Percentiles rank a stretch among this genome's conserved stretches.
Evolutionary conservation across 1,284 basidiomycete species (phyloP).

Genomic region (Ceratobasidium papillatum): DNA sequence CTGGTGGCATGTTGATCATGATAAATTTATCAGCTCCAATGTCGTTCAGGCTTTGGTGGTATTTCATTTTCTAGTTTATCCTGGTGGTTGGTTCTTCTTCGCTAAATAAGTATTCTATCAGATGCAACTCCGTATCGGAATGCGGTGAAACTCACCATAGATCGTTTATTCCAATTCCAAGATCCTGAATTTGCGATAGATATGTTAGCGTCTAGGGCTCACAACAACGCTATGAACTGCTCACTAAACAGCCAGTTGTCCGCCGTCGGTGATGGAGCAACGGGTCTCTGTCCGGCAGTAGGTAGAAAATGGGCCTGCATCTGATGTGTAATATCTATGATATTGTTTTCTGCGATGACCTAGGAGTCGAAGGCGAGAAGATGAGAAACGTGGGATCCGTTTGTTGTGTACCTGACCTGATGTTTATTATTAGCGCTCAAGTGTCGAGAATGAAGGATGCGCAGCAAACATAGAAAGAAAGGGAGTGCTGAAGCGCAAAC

Average conservation of each 20-base stretch:
- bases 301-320: constrained; percentile 9
- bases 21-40: constrained; percentile 68
- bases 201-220: background rate
- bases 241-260: constrained; percentile 18
- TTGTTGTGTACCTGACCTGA: no score
- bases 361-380: constrained; percentile 16
- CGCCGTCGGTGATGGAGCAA: constrained; percentile 1
- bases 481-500: no score
- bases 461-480: no score
- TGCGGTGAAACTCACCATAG: constrained; percentile 61
- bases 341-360: constrained; percentile 6
- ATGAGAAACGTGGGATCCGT: constrained; percentile 9
- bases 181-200: constrained; percentile 60
- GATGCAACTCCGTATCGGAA: background rate
- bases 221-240: background rate
- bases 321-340: constrained; percentile 1
- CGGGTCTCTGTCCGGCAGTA: constrained; percentile 19
- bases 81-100: constrained; percentile 13
- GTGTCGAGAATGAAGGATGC: no score
- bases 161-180: constrained; percentile 73
- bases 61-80: constrained; percentile 54
- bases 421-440: no score
- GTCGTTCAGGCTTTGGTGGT: constrained; percentile 61
- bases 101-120: background rate
- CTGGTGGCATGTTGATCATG: constrained; percentile 69